These are phyloP conservation scores for Cyclospora cayetanensis DNA, from an alignment of 169 alveolate species.

Conservation along the genomic window DNA sequence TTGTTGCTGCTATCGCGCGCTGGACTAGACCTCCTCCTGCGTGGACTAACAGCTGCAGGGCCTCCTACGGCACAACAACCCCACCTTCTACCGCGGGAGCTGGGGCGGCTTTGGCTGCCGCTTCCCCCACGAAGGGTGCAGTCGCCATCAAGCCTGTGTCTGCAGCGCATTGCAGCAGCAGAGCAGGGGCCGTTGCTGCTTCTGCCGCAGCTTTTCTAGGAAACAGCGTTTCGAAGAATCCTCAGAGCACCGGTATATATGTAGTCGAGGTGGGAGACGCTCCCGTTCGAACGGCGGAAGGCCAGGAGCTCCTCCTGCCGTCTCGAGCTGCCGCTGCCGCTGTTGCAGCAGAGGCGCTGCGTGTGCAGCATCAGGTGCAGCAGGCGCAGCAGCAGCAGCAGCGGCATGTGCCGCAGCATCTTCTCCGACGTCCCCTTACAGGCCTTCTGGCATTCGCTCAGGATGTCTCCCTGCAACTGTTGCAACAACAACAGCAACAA, in stretches of 20 bases:
- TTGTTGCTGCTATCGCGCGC: background rate
- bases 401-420: conserved; percentile 14
- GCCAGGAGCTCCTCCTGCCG: conserved; percentile 41
- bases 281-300: background rate
- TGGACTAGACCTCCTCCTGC: background rate
- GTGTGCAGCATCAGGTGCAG: background rate
- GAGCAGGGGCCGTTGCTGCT: background rate
- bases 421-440: background rate
- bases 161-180: background rate
- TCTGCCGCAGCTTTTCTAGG: background rate
- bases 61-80: background rate
- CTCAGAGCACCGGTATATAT: background rate
- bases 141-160: background rate
- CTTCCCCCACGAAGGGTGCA: background rate
- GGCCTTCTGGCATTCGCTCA: background rate
- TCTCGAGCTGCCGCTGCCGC: conserved; percentile 28
- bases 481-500: background rate
- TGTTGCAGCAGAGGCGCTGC: conserved; percentile 41
- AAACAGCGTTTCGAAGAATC: background rate
- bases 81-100: background rate
- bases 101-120: background rate
- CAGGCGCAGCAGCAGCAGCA: conserved; percentile 4
- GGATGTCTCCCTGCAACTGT: background rate
- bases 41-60: background rate
- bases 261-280: background rate